Evolutionary conservation across 1,284 basidiomycete genomes (phyloP).

Genomic region (Ceratobasidium sp.): DNA sequence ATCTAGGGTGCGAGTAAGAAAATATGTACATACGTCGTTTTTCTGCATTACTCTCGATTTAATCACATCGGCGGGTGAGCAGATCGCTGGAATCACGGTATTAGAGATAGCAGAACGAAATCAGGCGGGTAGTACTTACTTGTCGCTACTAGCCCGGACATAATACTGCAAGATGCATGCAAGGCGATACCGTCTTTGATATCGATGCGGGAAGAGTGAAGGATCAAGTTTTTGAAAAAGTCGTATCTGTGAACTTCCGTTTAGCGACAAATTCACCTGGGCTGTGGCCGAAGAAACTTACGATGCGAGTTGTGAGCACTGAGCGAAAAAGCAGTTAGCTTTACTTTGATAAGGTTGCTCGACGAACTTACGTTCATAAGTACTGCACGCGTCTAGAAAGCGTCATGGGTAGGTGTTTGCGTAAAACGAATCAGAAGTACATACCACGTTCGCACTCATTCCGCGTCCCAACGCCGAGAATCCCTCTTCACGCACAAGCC

Average conservation of each 20-base stretch:
- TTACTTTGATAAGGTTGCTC: background rate
- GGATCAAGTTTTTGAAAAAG: slow-evolving; percentile 57
- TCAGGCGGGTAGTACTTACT: slow-evolving; percentile 46
- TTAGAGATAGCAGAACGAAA: slow-evolving; percentile 43
- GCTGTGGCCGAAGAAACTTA: slow-evolving; percentile 35
- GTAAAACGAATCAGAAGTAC: slow-evolving; percentile 39
- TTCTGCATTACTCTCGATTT: slow-evolving; percentile 57
- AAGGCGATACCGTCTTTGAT: slow-evolving; percentile 55
- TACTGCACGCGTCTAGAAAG: slow-evolving; percentile 53
- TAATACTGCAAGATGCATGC: slow-evolving; percentile 56
- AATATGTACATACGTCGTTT: slow-evolving; percentile 21
- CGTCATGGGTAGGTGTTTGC: background rate
- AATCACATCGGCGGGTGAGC: slow-evolving; percentile 56
- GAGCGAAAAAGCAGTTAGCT: background rate
- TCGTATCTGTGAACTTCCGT: slow-evolving; percentile 51
- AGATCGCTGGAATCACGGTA: slow-evolving; percentile 47
- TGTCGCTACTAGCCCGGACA: slow-evolving; percentile 60
- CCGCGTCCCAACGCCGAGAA: slow-evolving; percentile 54
- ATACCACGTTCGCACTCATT: slow-evolving; percentile 56
- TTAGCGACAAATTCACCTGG: background rate
- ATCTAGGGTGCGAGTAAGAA: slow-evolving; percentile 19
- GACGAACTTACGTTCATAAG: slow-evolving; percentile 55
- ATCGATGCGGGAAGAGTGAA: slow-evolving; percentile 46
- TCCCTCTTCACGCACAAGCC: slow-evolving; percentile 56
- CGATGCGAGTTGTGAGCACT: slow-evolving; percentile 54